Conservation (phyloP, 2,329 filamentous ascomycete genomes). For the Paracamarosporium sp. region DNA sequence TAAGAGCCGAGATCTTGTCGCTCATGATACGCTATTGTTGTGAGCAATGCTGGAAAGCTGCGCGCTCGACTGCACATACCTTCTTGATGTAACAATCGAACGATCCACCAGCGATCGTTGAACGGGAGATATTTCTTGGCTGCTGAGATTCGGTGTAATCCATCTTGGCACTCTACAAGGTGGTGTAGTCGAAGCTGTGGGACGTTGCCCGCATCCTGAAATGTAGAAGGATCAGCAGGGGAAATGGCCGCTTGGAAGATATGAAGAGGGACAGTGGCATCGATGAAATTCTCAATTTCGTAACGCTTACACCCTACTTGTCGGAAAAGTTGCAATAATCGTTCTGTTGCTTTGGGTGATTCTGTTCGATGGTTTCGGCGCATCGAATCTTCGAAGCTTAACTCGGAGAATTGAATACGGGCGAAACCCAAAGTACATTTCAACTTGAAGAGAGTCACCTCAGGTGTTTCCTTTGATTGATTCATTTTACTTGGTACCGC, state of each 20-base stretch:
- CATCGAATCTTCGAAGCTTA: conserved; percentile 12
- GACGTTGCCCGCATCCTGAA: background rate
- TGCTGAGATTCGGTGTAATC: conserved; percentile 17
- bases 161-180: conserved; percentile 14
- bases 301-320: conserved; percentile 13
- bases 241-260: background rate
- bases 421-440: conserved; percentile 10
- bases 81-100: conserved; percentile 13
- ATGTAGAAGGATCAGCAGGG: background rate
- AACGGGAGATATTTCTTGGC: conserved; percentile 11
- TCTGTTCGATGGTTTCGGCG: conserved; percentile 6
- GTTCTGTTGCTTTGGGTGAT: conserved; percentile 1
- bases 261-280: conserved; percentile 10
- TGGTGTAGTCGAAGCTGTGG: background rate
- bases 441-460: background rate
- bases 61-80: background rate
- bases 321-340: conserved; percentile 11
- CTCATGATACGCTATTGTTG: background rate
- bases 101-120: conserved; percentile 22
- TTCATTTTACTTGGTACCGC: background rate
- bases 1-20: background rate
- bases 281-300: conserved; percentile 17
- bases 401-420: conserved; percentile 4
- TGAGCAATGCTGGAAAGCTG: background rate
- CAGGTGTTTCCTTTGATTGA: background rate